Conservation (phyloP, 2,329 filamentous ascomycete genomes). For the Exutisphaerella laricina region DNA sequence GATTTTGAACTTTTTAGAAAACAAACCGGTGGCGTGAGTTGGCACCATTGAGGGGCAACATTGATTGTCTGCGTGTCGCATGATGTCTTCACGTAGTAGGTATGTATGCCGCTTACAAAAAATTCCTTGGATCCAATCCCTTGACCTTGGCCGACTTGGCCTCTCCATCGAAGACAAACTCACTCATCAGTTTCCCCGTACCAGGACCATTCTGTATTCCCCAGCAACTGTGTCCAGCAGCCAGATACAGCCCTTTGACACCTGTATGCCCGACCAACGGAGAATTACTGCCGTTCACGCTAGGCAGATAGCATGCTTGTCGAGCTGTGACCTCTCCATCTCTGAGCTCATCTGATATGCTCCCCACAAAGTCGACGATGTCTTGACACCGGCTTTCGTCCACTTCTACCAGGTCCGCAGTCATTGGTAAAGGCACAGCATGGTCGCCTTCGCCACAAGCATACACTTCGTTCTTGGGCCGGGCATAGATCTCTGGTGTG, state of each 20-base stretch:
- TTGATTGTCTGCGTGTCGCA: too few relatives aligned
- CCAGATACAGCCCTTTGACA: constrained; percentile 69
- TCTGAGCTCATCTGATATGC: constrained; percentile 46
- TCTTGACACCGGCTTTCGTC: constrained; percentile 77
- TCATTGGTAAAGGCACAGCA: constrained; percentile 65
- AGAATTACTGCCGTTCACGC: constrained; percentile 56
- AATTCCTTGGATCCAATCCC: constrained; percentile 38
- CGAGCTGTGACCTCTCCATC: constrained; percentile 57
- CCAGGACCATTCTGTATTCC: constrained; percentile 93
- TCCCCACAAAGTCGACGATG: constrained; percentile 69
- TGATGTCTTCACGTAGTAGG: too few relatives aligned
- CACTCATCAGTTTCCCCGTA: constrained; percentile 51
- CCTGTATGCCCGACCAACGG: constrained; percentile 74
- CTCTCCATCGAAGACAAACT: constrained; percentile 43
- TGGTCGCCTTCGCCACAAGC: constrained; percentile 88
- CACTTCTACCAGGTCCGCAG: constrained; percentile 67
- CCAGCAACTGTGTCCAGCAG: constrained; percentile 94
- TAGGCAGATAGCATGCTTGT: constrained; percentile 92
- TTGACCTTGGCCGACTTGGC: constrained; percentile 39
- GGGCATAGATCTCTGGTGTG: constrained; percentile 87
- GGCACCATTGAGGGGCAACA: too few relatives aligned
- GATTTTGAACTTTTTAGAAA: too few relatives aligned
- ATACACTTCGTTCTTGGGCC: constrained; percentile 84
- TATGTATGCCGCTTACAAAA: too few relatives aligned
- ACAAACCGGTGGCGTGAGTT: too few relatives aligned